phyloP scores from a whole-genome alignment of 2,329 filamentous ascomycete species.

The Stagonosporopsis chrysanthemi region DNA sequence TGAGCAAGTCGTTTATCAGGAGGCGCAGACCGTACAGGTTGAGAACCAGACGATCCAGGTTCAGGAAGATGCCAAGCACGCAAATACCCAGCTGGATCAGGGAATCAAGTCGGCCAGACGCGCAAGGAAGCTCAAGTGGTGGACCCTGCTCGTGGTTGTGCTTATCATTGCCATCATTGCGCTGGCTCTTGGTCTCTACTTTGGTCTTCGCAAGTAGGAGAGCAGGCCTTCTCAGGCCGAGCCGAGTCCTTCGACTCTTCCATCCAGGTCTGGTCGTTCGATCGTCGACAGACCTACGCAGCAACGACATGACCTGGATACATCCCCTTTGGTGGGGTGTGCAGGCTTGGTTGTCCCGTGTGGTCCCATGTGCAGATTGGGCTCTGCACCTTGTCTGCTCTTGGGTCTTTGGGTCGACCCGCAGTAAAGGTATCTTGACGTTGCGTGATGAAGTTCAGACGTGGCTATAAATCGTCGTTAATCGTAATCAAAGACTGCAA shows the following conservation, averaged over 20 bases:
- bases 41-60: constrained; percentile 73
- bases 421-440: neutral
- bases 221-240: neutral
- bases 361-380: constrained; percentile 1
- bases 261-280: neutral
- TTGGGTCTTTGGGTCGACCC: constrained; percentile 1
- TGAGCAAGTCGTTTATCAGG: constrained; percentile 76
- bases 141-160: constrained; percentile 68
- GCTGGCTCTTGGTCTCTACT: constrained; percentile 58
- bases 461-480: constrained; percentile 16
- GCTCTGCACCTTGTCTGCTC: constrained; percentile 1
- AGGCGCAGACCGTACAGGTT: constrained; percentile 66
- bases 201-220: constrained; percentile 47
- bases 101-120: constrained; percentile 72
- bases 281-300: neutral
- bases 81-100: constrained; percentile 72
- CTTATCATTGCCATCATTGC: constrained; percentile 59
- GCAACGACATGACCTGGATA: neutral
- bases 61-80: constrained; percentile 70
- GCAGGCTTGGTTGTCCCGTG: neutral
- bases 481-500: constrained; percentile 17
- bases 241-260: neutral
- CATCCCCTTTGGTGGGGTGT: neutral
- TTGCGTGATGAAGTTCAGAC: constrained; percentile 10
- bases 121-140: constrained; percentile 82